Conservation (phyloP, 768 basidiomycete genomes). For the Grammothele lineata region DNA sequence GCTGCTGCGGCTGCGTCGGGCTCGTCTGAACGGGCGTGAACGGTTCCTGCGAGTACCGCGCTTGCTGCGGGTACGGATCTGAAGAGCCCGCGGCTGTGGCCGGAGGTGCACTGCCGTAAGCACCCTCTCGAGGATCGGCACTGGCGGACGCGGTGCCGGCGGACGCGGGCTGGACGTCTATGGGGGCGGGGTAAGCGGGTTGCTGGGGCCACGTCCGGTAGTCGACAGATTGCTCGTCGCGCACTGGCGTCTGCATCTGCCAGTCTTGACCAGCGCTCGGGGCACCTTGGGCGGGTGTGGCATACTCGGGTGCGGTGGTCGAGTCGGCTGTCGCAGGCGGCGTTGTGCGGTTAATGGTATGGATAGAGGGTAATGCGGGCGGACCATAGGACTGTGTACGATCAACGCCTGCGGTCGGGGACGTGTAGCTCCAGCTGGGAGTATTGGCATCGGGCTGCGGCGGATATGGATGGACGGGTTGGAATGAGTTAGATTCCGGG, state of each 20-base stretch:
- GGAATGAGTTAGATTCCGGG: slow-evolving; percentile 38
- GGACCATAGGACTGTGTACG: slow-evolving; percentile 40
- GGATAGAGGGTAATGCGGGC: slow-evolving; percentile 47
- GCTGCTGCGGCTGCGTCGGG: slow-evolving; percentile 28
- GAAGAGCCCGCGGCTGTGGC: slow-evolving; percentile 1
- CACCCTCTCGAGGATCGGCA: slow-evolving; percentile 16
- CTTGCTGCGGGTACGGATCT: slow-evolving; percentile 14
- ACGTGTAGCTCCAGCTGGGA: slow-evolving; percentile 54
- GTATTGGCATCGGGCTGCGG: slow-evolving; percentile 37
- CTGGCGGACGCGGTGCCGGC: slow-evolving; percentile 10
- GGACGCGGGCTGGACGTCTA: slow-evolving; percentile 16
- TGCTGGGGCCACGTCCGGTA: slow-evolving; percentile 25
- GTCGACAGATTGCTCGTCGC: slow-evolving; percentile 18
- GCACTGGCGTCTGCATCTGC: slow-evolving; percentile 18
- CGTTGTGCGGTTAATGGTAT: slow-evolving; percentile 42
- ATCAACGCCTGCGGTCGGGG: slow-evolving; percentile 27
- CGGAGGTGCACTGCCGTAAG: slow-evolving; percentile 17
- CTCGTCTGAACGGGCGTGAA: slow-evolving; percentile 15
- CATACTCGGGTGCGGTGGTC: slow-evolving; percentile 16
- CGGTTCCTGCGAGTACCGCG: slow-evolving; percentile 18
- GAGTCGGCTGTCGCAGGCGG: slow-evolving; percentile 14
- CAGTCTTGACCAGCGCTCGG: slow-evolving; percentile 17
- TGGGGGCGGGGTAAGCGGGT: slow-evolving; percentile 11
- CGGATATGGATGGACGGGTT: slow-evolving; percentile 36
- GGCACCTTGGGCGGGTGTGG: slow-evolving; percentile 13